Base-by-base conservation (phyloP, 106 monocot genomes). In the Dactylorhiza incarnata region DNA sequence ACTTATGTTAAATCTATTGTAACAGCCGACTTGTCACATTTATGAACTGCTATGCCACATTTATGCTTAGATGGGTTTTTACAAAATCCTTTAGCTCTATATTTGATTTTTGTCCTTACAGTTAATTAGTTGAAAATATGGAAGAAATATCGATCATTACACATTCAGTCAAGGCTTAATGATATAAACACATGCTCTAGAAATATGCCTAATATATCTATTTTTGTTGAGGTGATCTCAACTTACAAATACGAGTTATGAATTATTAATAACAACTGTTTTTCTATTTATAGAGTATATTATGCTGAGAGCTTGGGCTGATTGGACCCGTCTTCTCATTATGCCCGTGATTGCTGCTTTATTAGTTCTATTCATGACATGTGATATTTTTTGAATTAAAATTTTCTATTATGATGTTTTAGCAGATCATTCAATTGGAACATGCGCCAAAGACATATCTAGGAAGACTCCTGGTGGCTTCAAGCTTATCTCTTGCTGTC, bases 341-440 rank as follows among this genome's bases (percentile, higher is more conserved):
- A 17, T 70, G 15, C 7, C 70, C 3, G 5, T 13, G 37, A 37
- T 45, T 45, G 17, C 49, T 49, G 22, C 48, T 22, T 72, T 46
- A 72, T n/a, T 69, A 29, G 4, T 2, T 46, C 0, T 20, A 0
- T 11, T 72, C 48, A 19, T 23, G 23, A 16, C 22, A 20, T 22
- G 45, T 22, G 20, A 49, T 72, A 22, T 1, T 72, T 72, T 72
- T 72, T 3, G 11, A 44, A 22, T 20, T 72, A 16, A 19, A 48
- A 37, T 37, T 20, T 72, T 72, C 49, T 9, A 72, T 72, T 49
- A 29, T 48, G 49, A 72, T 22, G 43, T 69, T 49, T 72, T 49
- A 10, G 17, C 72, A 72, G 72, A 72, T 49, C 72, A 23, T 49
- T 72, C 72, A 49, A 23, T 72, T 20, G 49, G 23, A 48, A 49